Conservation (phyloP, 192 early-diverging fungal species). For the Entomortierella lignicola region DNA sequence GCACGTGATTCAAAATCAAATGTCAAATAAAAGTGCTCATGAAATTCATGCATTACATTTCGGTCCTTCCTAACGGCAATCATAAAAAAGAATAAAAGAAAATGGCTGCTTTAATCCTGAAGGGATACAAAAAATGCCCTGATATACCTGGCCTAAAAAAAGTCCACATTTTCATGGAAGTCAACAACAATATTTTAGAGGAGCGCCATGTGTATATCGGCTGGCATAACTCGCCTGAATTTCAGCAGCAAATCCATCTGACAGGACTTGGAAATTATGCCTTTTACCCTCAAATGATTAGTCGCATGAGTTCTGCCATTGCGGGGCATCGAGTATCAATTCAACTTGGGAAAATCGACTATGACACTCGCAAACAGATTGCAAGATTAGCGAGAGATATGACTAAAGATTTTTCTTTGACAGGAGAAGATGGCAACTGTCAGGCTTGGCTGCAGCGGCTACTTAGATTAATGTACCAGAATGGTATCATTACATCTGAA, state of each 20-base stretch:
- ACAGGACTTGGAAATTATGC: conserved; percentile 14
- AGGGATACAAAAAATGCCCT: conserved; percentile 7
- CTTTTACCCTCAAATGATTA: conserved; percentile 12
- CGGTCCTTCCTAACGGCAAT: too few species aligned
- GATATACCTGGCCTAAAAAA: conserved; percentile 5
- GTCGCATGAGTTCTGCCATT: conserved; percentile 1
- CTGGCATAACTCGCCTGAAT: background rate
- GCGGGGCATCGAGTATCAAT: conserved; percentile 3
- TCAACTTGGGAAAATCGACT: conserved; percentile 3
- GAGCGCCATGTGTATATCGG: conserved; percentile 15
- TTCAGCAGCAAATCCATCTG: conserved; percentile 15
- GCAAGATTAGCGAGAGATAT: conserved; percentile 3
- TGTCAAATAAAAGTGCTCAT: too few species aligned
- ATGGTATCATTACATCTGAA: background rate
- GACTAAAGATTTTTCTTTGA: background rate
- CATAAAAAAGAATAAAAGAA: too few species aligned
- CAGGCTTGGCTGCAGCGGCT: conserved; percentile 8
- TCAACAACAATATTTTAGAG: conserved; percentile 9
- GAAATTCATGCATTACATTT: too few species aligned
- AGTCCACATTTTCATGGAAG: conserved; percentile 16
- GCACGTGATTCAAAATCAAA: too few species aligned
- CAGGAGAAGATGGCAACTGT: conserved; percentile 10
- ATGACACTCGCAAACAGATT: conserved; percentile 1
- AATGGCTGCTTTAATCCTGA: conserved; percentile 1
- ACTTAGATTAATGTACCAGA: conserved; percentile 7